phyloP scores from a whole-genome alignment of 768 basidiomycete species.

The Pleurotus salmoneostramineus region DNA sequence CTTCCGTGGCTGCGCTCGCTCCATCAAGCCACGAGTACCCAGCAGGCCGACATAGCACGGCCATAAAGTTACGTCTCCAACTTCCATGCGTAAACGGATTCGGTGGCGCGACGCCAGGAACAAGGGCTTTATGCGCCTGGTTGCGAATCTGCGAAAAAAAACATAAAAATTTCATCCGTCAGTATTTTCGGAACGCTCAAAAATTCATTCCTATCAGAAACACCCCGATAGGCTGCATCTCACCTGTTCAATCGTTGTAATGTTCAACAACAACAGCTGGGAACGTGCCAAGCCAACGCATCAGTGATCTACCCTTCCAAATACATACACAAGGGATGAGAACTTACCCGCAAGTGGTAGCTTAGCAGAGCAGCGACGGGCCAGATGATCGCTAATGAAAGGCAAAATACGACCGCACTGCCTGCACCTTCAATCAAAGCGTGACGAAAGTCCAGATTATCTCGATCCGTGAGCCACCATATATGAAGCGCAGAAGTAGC shows the following conservation, averaged over 20 bases:
- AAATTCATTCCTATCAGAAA: constrained; percentile 10
- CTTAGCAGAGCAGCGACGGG: constrained; percentile 74
- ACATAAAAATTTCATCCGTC: constrained; percentile 5
- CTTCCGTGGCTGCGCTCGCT: constrained; percentile 57
- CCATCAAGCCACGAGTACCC: constrained; percentile 81
- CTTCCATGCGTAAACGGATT: constrained; percentile 87
- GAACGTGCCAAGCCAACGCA: not conserved
- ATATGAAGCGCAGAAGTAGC: constrained; percentile 83
- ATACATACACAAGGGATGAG: not conserved
- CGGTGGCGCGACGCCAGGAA: constrained; percentile 60
- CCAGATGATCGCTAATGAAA: constrained; percentile 75
- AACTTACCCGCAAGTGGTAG: constrained; percentile 84
- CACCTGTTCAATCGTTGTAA: constrained; percentile 97
- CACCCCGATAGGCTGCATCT: constrained; percentile 9
- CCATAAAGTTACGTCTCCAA: constrained; percentile 69
- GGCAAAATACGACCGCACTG: constrained; percentile 75
- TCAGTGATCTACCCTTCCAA: not conserved
- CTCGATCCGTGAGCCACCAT: constrained; percentile 55
- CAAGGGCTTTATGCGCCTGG: constrained; percentile 71
- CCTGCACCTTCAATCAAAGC: constrained; percentile 57
- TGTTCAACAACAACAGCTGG: constrained; percentile 72
- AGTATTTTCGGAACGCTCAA: not conserved
- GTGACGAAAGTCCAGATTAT: constrained; percentile 41
- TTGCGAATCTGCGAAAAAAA: constrained; percentile 64
- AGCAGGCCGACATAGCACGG: constrained; percentile 75